Conservation (phyloP, 2,329 filamentous ascomycete genomes). For the Alternaria alternata region DNA sequence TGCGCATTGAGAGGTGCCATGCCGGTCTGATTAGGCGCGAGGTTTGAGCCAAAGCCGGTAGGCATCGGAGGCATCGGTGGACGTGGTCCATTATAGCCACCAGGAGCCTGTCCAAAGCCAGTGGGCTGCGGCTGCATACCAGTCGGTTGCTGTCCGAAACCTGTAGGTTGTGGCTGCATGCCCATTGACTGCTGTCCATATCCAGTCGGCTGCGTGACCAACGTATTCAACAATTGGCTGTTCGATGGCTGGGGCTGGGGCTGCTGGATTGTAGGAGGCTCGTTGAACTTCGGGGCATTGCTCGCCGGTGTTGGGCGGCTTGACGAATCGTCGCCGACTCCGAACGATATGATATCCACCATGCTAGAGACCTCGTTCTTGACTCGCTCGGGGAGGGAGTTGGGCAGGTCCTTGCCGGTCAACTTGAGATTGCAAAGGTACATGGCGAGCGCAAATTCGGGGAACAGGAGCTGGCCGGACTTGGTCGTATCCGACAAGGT, state of each 20-base stretch:
- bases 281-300: conserved; percentile 76
- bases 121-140: conserved; percentile 51
- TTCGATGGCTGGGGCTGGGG: conserved; percentile 74
- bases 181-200: conserved; percentile 68
- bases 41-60: conserved; percentile 54
- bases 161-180: conserved; percentile 61
- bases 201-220: conserved; percentile 63
- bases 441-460: conserved; percentile 97
- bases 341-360: conserved; percentile 99
- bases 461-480: conserved; percentile 94
- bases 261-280: conserved; percentile 61
- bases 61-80: conserved; percentile 87
- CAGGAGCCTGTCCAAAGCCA: conserved; percentile 71
- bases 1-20: conserved; percentile 79
- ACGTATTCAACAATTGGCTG: conserved; percentile 64
- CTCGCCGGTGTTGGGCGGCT: conserved; percentile 61
- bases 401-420: conserved; percentile 82
- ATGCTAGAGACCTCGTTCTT: conserved; percentile 98
- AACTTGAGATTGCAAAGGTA: conserved; percentile 96
- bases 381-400: conserved; percentile 79
- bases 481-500: conserved; percentile 94
- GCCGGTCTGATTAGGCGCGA: conserved; percentile 71
- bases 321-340: conserved; percentile 75
- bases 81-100: conserved; percentile 80
- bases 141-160: conserved; percentile 46